Evolutionary conservation across 2,329 filamentous ascomycete species (phyloP).

Genomic region (Botryotinia narcissicola): DNA sequence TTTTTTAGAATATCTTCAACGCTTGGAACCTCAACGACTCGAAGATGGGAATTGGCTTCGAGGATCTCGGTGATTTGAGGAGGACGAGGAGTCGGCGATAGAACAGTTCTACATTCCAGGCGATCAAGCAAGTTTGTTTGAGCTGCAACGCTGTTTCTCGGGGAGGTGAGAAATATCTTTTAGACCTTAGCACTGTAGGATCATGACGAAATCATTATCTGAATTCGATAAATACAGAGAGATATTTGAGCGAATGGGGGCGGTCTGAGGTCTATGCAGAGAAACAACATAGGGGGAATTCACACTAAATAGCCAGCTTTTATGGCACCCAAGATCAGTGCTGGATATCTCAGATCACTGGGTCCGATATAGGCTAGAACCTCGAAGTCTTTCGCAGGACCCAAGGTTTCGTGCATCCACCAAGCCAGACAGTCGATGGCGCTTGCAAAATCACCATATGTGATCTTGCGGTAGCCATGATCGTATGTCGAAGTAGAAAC

Average conservation of each 20-base stretch:
- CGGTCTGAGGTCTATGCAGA: background rate
- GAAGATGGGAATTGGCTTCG: background rate
- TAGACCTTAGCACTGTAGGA: background rate
- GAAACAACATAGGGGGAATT: background rate
- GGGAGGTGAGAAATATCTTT: background rate
- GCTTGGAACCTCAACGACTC: background rate
- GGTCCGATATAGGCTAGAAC: slow-evolving; percentile 46
- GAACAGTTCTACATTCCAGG: background rate
- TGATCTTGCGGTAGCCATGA: slow-evolving; percentile 21
- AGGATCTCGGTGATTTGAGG: background rate
- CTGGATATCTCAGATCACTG: slow-evolving; percentile 14
- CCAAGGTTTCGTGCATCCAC: slow-evolving; percentile 22
- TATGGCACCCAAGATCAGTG: background rate
- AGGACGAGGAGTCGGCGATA: background rate
- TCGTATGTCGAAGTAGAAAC: slow-evolving; percentile 3
- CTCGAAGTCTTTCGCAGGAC: slow-evolving; percentile 32
- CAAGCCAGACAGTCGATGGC: slow-evolving; percentile 26
- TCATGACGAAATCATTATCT: background rate
- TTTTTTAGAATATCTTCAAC: background rate
- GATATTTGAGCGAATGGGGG: background rate
- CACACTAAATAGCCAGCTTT: slow-evolving; percentile 14
- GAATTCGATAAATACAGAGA: background rate
- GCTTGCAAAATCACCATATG: slow-evolving; percentile 24
- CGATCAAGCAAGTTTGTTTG: background rate
- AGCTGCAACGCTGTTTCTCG: background rate